Evolutionary conservation across 2,329 filamentous ascomycete genomes (phyloP).

Genomic region (Fusarium verrucosum): DNA sequence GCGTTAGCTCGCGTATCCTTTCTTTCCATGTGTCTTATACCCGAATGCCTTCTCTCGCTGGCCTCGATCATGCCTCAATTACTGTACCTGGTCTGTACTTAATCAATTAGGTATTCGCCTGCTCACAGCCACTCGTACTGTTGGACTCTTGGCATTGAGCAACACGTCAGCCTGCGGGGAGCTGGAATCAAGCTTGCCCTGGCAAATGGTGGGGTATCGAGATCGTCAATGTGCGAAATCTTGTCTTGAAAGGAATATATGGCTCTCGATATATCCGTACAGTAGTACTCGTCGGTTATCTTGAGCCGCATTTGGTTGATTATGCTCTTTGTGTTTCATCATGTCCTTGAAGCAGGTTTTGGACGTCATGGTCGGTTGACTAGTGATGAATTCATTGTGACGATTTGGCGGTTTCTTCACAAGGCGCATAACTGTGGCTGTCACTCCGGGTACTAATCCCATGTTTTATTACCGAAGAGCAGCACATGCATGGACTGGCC

Average conservation of each 20-base stretch:
- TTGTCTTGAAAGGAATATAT: conserved; percentile 4
- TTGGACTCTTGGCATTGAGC: conserved; percentile 15
- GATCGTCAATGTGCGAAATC: conserved; percentile 15
- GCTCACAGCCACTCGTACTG: neutral
- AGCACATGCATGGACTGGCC: neutral
- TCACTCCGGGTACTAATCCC: neutral
- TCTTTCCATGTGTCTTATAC: too few species aligned
- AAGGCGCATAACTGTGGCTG: neutral
- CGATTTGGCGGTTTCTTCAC: neutral
- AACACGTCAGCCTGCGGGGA: conserved; percentile 31
- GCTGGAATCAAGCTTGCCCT: conserved; percentile 18
- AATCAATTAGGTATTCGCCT: neutral
- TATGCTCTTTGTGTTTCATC: neutral
- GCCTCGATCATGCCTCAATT: neutral
- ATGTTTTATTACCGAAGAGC: conserved; percentile 15
- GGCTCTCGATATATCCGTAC: neutral
- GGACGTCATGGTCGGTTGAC: neutral
- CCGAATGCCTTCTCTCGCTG: neutral
- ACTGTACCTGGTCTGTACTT: neutral
- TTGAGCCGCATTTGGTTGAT: neutral
- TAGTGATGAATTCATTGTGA: conserved; percentile 14
- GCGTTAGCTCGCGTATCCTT: conserved; percentile 10
- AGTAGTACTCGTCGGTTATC: neutral
- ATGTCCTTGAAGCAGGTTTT: conserved; percentile 27
- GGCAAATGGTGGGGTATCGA: conserved; percentile 29